Percentiles rank a stretch among this genome's conserved stretches.
Conservation (phyloP, 331 rosid species). For the Phaseolus coccineus region DNA sequence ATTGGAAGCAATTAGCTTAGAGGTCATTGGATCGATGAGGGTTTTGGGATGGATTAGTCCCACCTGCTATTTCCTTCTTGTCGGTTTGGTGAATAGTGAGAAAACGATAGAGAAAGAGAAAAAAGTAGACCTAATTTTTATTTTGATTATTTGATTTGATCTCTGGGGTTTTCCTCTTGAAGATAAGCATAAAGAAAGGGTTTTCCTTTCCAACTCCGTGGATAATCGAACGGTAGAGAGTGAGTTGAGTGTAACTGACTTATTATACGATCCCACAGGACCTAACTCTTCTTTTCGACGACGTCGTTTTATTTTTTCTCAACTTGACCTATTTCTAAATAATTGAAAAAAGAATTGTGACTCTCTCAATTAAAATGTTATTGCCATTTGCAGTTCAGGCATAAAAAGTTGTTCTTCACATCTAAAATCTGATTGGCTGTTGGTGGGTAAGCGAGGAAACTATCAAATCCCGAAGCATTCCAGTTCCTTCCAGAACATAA, state of each 20-base stretch:
- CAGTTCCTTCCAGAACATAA: background rate
- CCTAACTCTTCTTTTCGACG: background rate
- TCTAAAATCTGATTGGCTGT: background rate
- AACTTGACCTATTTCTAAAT: background rate
- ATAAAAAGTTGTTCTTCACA: background rate
- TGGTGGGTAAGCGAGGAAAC: background rate
- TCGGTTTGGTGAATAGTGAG: background rate
- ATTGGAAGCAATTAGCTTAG: slow-evolving; percentile 62
- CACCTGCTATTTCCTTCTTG: slow-evolving; percentile 12
- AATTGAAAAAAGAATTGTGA: background rate
- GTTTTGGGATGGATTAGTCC: slow-evolving; percentile 8
- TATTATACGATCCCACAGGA: slow-evolving; percentile 32
- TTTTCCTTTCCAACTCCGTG: background rate
- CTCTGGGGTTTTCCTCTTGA: background rate
- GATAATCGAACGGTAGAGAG: background rate
- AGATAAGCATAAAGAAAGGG: background rate
- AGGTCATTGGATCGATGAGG: slow-evolving; percentile 57
- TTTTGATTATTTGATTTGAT: background rate
- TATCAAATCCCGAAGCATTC: slow-evolving; percentile 19
- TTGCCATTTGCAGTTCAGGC: background rate
- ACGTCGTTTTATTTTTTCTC: background rate
- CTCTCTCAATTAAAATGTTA: background rate
- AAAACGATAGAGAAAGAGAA: background rate
- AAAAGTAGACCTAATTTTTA: background rate
- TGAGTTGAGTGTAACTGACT: slow-evolving; percentile 5